Evolutionary conservation across 2,329 filamentous ascomycete species (phyloP).

Genomic region (Cladobotryum protrusum): DNA sequence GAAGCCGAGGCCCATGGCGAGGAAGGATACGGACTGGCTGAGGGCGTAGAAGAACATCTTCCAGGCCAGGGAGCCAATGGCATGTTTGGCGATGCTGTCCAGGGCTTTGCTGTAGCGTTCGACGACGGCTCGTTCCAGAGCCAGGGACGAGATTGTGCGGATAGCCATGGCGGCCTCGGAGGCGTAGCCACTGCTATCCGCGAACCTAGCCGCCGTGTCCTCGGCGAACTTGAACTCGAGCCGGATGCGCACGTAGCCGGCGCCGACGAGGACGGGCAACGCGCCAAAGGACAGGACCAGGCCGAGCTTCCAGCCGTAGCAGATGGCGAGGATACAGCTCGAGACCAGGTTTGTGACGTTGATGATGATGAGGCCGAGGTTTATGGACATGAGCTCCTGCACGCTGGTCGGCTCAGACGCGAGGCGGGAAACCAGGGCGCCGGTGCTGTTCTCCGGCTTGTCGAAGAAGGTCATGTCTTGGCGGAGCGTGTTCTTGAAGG

Average conservation of each 20-base stretch:
- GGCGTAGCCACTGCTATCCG: slow-evolving; percentile 42
- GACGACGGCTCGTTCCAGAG: slow-evolving; percentile 38
- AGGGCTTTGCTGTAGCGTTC: slow-evolving; percentile 28
- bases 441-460: slow-evolving; percentile 30
- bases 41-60: slow-evolving; percentile 37
- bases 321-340: slow-evolving; percentile 39
- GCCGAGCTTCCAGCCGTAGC: slow-evolving; percentile 44
- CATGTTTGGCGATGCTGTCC: slow-evolving; percentile 24
- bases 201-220: slow-evolving; percentile 37
- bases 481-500: slow-evolving; percentile 46
- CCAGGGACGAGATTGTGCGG: slow-evolving; percentile 42
- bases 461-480: slow-evolving; percentile 49
- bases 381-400: slow-evolving; percentile 45
- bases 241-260: slow-evolving; percentile 43
- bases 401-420: slow-evolving; percentile 39
- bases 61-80: slow-evolving; percentile 26
- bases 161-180: slow-evolving; percentile 45
- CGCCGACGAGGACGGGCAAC: slow-evolving; percentile 37
- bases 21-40: slow-evolving; percentile 34
- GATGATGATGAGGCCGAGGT: slow-evolving; percentile 41
- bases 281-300: slow-evolving; percentile 41
- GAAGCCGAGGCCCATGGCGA: slow-evolving; percentile 34
- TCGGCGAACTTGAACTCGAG: slow-evolving; percentile 42
- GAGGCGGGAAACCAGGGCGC: slow-evolving; percentile 32
- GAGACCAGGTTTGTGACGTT: slow-evolving; percentile 40